Evolutionary conservation across 306 rosid genomes (phyloP), one percentile per base, ranked within the genome.

Genomic region (Cicer cuneatum): DNA sequence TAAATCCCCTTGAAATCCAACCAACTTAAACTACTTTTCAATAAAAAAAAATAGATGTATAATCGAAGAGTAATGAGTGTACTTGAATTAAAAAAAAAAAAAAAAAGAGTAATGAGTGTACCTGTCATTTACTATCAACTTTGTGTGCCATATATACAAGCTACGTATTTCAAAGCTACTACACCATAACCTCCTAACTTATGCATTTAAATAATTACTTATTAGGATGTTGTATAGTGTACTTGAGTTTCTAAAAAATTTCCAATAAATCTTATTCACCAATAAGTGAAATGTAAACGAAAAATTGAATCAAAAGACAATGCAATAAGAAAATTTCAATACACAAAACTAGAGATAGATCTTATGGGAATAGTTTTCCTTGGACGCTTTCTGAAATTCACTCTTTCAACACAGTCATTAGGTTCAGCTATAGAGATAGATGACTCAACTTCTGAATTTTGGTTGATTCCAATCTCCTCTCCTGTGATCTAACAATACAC

Each of bases 301-400:
- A 67, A 61, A 35, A 29, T 4, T 64, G 65, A 56, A 56, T 11
- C 12, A 52, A 65, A 66, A 64, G 5, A 60, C 13, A 45, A 73
- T 8, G 47, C 46, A 37, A 66, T 59, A 3, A 62, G 72, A 51
- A 61, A 29, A 43, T 8, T 47, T 49, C 54, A 52, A 40, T 35
- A 45, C 2, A 54, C 78, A 74, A 78, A 14, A 24, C 40, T 24
- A 61, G 86, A 58, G 21, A 78, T 85, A 63, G 96, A 76, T 79
- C 90, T 83, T 7, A 57, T 76, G 64, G 98, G 98, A 14, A 64
- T 80, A 78, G 85, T 79, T 84, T 93, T 93, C 85, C 89, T 89
- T 83, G 81, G 81, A 67, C 86, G 78, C 82, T 81, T 93, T 78
- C 90, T 89, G 41, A 89, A 87, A 79, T 84, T 86, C 79, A 84